Evolutionary conservation across 1,139 yeast genomes (phyloP).

Genomic region (Meyerozyma sp.): DNA sequence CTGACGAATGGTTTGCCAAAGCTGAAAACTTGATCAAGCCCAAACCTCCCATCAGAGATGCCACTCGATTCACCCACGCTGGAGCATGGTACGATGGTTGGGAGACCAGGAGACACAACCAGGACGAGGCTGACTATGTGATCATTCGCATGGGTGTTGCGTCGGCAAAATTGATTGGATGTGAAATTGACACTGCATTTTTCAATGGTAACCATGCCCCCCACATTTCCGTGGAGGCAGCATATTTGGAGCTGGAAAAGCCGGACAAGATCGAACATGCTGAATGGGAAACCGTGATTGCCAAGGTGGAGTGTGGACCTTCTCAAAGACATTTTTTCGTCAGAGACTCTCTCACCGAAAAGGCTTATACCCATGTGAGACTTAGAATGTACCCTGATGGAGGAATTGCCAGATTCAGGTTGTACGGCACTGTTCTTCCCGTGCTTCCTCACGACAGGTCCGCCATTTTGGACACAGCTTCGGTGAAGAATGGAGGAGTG

Average conservation of each 20-base stretch:
- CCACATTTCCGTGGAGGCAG: constrained; percentile 76
- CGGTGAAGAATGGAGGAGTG: constrained; percentile 84
- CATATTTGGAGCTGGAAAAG: constrained; percentile 29
- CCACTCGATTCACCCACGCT: constrained; percentile 68
- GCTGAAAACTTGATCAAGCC: constrained; percentile 88
- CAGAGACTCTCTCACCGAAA: constrained; percentile 51
- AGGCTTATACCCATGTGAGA: constrained; percentile 71
- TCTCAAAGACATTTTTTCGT: constrained; percentile 77
- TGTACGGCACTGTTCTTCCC: constrained; percentile 78
- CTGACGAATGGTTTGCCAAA: constrained; percentile 94
- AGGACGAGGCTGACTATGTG: constrained; percentile 82
- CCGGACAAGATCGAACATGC: constrained; percentile 23
- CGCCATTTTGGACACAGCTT: constrained; percentile 65
- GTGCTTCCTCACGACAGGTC: constrained; percentile 44
- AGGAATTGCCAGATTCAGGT: constrained; percentile 90
- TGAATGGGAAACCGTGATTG: constrained; percentile 67
- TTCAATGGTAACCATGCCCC: constrained; percentile 97
- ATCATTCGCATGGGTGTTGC: constrained; percentile 78
- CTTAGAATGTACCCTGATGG: constrained; percentile 95
- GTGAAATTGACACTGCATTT: constrained; percentile 88
- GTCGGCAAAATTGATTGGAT: constrained; percentile 71
- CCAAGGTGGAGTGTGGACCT: constrained; percentile 80
- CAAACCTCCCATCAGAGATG: constrained; percentile 71
- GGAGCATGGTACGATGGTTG: constrained; percentile 99
- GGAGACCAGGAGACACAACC: constrained; percentile 94